phyloP scores from a whole-genome alignment of 352 stramenopile species.

The Vaucheria bursata region DNA sequence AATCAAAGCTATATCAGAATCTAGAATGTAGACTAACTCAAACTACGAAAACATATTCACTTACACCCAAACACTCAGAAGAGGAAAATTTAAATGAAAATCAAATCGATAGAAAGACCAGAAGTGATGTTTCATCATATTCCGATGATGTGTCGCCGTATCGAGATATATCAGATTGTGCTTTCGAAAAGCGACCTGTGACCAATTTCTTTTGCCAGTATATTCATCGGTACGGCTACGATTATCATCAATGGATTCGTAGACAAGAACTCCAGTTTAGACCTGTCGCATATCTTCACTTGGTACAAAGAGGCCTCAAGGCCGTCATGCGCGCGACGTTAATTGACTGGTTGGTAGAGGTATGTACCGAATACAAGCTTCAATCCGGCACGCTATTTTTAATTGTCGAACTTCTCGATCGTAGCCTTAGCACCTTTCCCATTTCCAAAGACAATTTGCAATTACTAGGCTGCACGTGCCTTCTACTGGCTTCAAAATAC shows the following conservation, averaged over 20 bases:
- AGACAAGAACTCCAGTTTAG: conserved; percentile 32
- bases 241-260: conserved; percentile 23
- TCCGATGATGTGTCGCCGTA: too few relatives aligned
- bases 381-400: conserved; percentile 55
- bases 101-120: too few relatives aligned
- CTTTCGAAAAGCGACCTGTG: too few relatives aligned
- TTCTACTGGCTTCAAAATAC: conserved; percentile 65
- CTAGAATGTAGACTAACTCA: too few relatives aligned
- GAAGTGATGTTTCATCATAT: too few relatives aligned
- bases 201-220: conserved; percentile 5
- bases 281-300: conserved; percentile 18
- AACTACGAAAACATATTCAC: too few relatives aligned
- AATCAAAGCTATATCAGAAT: too few relatives aligned
- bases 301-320: conserved; percentile 54
- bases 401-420: conserved; percentile 51
- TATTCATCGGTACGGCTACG: conserved; percentile 20
- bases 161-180: too few relatives aligned
- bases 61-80: too few relatives aligned
- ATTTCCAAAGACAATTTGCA: conserved; percentile 48
- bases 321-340: conserved; percentile 57
- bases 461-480: conserved; percentile 57
- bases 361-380: conserved; percentile 55
- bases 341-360: conserved; percentile 59
- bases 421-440: conserved; percentile 42
- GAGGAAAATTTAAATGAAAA: too few relatives aligned